A percentile compares a stretch with the other conserved stretches of the same genome.
Conservation (phyloP, 345 rosid genomes). For the Lenwebbia sp. region DNA sequence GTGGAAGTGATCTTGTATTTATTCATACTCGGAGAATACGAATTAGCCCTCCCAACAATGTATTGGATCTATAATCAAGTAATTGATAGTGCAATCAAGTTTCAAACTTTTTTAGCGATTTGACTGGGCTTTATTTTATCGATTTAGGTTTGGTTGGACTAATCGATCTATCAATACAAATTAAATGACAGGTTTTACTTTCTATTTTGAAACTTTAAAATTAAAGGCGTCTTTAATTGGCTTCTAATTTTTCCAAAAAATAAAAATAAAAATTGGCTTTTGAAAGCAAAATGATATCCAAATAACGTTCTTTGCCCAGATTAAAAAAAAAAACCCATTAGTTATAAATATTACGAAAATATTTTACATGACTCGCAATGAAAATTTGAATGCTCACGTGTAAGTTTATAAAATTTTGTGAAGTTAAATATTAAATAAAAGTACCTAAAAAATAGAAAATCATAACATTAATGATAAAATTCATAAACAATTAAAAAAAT, state of each 20-base stretch:
- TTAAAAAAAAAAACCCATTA: too few relatives aligned
- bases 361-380: neutral
- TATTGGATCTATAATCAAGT: neutral
- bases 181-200: neutral
- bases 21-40: neutral
- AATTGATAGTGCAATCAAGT: neutral
- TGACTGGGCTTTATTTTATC: neutral
- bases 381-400: neutral
- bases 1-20: too few relatives aligned
- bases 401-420: neutral
- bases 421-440: neutral
- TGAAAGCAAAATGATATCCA: neutral
- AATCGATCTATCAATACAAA: neutral
- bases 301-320: too few relatives aligned
- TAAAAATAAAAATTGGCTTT: neutral
- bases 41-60: neutral
- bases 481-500: neutral
- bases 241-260: too few relatives aligned
- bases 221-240: neutral
- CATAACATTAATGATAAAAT: neutral
- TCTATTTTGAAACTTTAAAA: neutral
- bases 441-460: neutral
- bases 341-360: neutral
- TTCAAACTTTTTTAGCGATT: neutral
- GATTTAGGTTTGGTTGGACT: neutral